Evolutionary conservation across 2,329 filamentous ascomycete species (phyloP).

Genomic region (Paracamarosporium sp.): DNA sequence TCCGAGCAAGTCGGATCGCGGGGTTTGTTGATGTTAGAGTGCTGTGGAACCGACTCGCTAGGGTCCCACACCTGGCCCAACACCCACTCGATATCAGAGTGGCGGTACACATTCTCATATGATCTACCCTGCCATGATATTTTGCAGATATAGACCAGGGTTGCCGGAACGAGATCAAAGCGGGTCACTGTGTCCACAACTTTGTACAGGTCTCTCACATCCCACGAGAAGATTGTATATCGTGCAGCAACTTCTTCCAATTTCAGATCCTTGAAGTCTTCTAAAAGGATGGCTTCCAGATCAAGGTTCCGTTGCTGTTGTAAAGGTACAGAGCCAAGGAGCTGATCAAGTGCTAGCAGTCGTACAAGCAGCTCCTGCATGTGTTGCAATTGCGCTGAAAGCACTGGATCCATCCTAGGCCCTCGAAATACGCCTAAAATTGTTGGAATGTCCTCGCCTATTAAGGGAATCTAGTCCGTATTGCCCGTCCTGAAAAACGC

Average conservation of each 20-base stretch:
- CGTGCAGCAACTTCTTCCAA: background rate
- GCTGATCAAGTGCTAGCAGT: conserved; percentile 11
- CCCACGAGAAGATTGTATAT: background rate
- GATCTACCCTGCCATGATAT: conserved; percentile 9
- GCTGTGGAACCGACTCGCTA: no score
- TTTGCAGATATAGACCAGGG: conserved; percentile 11
- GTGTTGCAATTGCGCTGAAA: background rate
- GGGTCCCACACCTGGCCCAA: no score
- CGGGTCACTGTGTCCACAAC: conserved; percentile 5
- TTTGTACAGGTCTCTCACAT: background rate
- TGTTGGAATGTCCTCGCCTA: no score
- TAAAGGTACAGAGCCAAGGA: conserved; percentile 11
- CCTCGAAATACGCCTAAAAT: no score
- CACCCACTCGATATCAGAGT: conserved; percentile 1
- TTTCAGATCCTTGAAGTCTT: background rate
- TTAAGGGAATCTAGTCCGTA: no score
- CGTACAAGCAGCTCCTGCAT: conserved; percentile 1
- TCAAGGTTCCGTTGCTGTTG: conserved; percentile 1
- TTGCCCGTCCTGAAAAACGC: no score
- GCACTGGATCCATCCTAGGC: conserved; percentile 3
- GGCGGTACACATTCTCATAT: conserved; percentile 10
- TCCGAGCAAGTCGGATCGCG: conserved; percentile 15
- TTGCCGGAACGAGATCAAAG: conserved; percentile 10
- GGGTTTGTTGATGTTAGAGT: no score
- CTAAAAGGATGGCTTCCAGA: background rate